A percentile compares a stretch with the other conserved stretches of the same genome.
Evolutionary conservation across 257 asterid species (phyloP).

Genomic region (Apocynum venetum): DNA sequence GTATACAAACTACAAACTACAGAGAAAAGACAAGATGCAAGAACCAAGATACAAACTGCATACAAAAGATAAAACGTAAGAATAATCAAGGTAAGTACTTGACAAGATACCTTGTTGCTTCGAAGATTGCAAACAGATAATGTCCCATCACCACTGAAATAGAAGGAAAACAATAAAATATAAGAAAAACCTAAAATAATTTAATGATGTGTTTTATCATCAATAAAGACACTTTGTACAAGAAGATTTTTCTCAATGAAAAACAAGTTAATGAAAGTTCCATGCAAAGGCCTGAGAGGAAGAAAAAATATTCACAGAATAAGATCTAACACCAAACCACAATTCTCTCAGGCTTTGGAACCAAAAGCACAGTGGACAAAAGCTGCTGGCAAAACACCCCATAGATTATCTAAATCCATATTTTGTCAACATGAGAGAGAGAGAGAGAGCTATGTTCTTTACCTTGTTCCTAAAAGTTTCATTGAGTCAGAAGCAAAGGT

Average conservation of each 20-base stretch:
- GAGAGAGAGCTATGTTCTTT: background rate
- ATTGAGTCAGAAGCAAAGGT: constrained; percentile 73
- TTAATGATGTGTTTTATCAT: background rate
- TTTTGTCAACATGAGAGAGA: background rate
- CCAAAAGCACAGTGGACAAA: background rate
- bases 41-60: background rate
- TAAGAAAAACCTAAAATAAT: constrained; percentile 15
- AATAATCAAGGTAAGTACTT: constrained; percentile 4
- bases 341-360: background rate
- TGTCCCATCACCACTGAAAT: constrained; percentile 85
- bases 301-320: background rate
- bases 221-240: background rate
- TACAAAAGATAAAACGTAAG: constrained; percentile 8
- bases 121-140: constrained; percentile 87
- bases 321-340: background rate
- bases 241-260: background rate
- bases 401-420: background rate
- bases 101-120: constrained; percentile 69
- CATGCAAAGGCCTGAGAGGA: background rate
- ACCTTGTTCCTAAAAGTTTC: constrained; percentile 85
- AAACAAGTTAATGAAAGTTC: background rate
- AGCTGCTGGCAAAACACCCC: background rate
- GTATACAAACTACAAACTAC: background rate
- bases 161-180: background rate
- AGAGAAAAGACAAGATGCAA: background rate